A percentile compares a stretch with the other conserved stretches of the same genome.
These are phyloP conservation scores for Tetrahymena borealis DNA, from an alignment of 73 alveolate species.

Conservation along the genomic window DNA sequence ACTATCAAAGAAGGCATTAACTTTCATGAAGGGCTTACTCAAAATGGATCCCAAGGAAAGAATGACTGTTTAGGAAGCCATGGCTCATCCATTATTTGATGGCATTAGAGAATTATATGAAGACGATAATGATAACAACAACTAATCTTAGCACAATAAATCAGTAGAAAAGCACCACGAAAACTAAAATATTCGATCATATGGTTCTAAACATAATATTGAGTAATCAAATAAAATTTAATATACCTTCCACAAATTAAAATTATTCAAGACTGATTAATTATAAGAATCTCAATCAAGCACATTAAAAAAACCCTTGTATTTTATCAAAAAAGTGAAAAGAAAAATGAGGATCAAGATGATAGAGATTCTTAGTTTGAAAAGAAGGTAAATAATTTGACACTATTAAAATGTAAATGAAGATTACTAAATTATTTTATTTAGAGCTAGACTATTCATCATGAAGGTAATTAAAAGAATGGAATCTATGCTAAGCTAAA, in stretches of 20 bases:
- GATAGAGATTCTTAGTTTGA: background rate
- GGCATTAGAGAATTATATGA: constrained; percentile 6
- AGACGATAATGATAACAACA: background rate
- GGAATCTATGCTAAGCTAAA: background rate
- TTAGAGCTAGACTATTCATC: background rate
- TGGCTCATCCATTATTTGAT: constrained; percentile 71
- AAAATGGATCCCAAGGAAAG: constrained; percentile 79
- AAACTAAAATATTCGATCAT: background rate
- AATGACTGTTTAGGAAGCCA: constrained; percentile 56
- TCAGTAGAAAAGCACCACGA: background rate
- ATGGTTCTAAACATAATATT: background rate
- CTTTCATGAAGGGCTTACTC: constrained; percentile 59
- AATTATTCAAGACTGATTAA: too few species aligned
- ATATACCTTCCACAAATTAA: background rate
- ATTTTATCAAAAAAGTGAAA: background rate
- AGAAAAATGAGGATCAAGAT: background rate
- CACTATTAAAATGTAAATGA: background rate
- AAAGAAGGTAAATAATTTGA: background rate
- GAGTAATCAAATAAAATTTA: background rate
- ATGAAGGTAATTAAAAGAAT: background rate
- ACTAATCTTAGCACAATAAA: background rate
- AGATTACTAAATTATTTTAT: background rate
- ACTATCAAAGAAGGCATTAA: constrained; percentile 41
- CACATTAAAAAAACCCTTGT: too few species aligned
- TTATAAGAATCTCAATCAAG: too few species aligned